Evolutionary conservation across 805 yeast genomes (phyloP), one percentile per base, ranked within the genome.

Genomic region (Komagataella populi): DNA sequence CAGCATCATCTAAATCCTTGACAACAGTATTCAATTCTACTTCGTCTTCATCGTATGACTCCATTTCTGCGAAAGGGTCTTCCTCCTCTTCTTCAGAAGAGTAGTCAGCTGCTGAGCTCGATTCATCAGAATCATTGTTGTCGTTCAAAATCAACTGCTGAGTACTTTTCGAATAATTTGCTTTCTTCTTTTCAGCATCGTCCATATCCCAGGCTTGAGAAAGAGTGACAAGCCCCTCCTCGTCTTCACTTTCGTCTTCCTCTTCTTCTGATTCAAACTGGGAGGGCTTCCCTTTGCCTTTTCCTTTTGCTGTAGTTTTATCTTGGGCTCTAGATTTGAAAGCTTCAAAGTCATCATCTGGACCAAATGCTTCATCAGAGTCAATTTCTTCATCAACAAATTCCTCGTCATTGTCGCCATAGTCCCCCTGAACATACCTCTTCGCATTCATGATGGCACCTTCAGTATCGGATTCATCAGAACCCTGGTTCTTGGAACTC

Each of bases 121-220:
- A 63, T 6, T 57, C 55, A 43, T 61, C 67, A 16, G 60, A 57
- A 8, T 62, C 62, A 8, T 59, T 69, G 12, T 63, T 60, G 48
- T 61, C 61, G 56, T 57, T 52, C 49, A 63, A 50, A 20, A 64
- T 39, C 10, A 60, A 58, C 18, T 56, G 51, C 8, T 57, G 36
- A n/a, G 56, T 61, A 7, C 56, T 23, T 18, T 48, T 48, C 49
- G 56, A 8, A 30, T 8, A 54, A 23, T 58, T 54, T 45, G 60
- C 54, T 48, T 58, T 60, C 46, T 62, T 61, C 50, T 61, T 55
- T 53, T 77, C 83, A 24, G 63, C 67, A 36, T 82, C 87, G 62
- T 87, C 93, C 66, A 80, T 65, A 60, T 85, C 96, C 96, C 96
- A 88, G 3, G 87, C 89, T 57, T 83, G 89, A n/a, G 95, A 84